Conservation (phyloP, 2,329 filamentous ascomycete species). For the Ambrosiella beaveri region DNA sequence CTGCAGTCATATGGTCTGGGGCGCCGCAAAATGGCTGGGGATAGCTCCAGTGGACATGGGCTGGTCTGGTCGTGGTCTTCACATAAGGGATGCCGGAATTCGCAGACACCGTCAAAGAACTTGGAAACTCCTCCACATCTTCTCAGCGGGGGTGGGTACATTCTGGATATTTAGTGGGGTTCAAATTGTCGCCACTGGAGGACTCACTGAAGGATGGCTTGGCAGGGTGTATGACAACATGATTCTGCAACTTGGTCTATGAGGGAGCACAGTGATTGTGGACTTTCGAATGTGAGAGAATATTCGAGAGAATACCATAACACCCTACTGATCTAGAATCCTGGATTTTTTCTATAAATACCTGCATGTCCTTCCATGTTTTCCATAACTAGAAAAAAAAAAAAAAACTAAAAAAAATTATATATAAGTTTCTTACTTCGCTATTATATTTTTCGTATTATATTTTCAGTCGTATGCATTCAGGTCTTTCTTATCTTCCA, state of each 20-base stretch:
- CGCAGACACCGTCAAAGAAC: constrained; percentile 38
- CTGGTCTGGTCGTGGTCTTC: constrained; percentile 27
- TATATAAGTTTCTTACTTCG: too few species aligned
- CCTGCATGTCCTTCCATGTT: too few species aligned
- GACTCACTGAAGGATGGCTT: constrained; percentile 58
- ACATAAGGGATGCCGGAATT: constrained; percentile 32
- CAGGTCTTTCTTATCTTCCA: too few species aligned
- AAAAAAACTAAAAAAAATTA: too few species aligned
- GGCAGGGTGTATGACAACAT: constrained; percentile 64
- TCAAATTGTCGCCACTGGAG: constrained; percentile 58
- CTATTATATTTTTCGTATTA: too few species aligned
- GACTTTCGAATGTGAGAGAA: too few species aligned
- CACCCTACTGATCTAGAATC: too few species aligned
- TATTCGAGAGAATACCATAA: too few species aligned
- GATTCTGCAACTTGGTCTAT: constrained; percentile 19
- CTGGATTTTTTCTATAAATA: too few species aligned
- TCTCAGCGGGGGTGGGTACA: constrained; percentile 37
- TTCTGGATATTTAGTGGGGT: constrained; percentile 74
- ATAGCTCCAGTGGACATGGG: constrained; percentile 39
- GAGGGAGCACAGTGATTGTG: too few species aligned
- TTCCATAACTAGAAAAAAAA: too few species aligned
- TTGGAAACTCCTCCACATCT: constrained; percentile 55
- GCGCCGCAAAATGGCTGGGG: constrained; percentile 66
- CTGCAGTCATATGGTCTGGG: constrained; percentile 68
- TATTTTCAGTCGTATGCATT: too few species aligned